Percentiles rank a stretch among this genome's conserved stretches.
These are phyloP conservation scores for Carex parvula DNA, from an alignment of 176 grass and related monocot genomes.

Conservation along the genomic window DNA sequence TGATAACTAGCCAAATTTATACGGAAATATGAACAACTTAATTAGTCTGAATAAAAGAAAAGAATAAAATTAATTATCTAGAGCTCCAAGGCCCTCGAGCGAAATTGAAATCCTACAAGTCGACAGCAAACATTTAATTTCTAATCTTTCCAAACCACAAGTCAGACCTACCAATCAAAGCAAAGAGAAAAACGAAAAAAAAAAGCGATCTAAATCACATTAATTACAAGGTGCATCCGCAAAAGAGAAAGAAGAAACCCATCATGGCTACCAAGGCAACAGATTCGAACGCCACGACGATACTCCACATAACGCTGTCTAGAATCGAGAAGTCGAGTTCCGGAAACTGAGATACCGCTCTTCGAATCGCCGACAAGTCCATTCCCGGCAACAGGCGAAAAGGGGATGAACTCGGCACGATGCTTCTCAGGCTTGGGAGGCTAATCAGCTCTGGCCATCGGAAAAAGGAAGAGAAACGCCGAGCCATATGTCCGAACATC, in stretches of 20 bases:
- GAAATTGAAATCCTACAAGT: background rate
- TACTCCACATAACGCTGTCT: constrained; percentile 57
- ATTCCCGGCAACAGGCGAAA: constrained; percentile 8
- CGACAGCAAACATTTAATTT: background rate
- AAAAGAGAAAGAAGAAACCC: constrained; percentile 84
- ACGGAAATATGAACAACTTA: background rate
- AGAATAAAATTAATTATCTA: background rate
- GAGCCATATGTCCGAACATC: constrained; percentile 26
- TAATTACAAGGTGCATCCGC: constrained; percentile 63
- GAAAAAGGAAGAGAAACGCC: constrained; percentile 51
- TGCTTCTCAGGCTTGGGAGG: constrained; percentile 36
- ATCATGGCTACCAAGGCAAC: constrained; percentile 65
- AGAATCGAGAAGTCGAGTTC: constrained; percentile 41
- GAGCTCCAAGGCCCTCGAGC: too few relatives aligned
- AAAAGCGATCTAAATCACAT: background rate
- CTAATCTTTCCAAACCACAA: background rate
- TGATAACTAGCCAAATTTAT: background rate
- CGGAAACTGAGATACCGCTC: constrained; percentile 35
- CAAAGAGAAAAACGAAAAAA: background rate
- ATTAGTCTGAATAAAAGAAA: background rate
- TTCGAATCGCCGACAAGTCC: constrained; percentile 16
- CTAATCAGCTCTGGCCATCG: constrained; percentile 51
- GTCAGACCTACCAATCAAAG: background rate
- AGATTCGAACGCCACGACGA: constrained; percentile 66
- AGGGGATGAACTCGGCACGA: constrained; percentile 32